These are phyloP conservation scores for Globomyces pollinis-pini DNA, from an alignment of 192 early-diverging fungal species.

Conservation along the genomic window DNA sequence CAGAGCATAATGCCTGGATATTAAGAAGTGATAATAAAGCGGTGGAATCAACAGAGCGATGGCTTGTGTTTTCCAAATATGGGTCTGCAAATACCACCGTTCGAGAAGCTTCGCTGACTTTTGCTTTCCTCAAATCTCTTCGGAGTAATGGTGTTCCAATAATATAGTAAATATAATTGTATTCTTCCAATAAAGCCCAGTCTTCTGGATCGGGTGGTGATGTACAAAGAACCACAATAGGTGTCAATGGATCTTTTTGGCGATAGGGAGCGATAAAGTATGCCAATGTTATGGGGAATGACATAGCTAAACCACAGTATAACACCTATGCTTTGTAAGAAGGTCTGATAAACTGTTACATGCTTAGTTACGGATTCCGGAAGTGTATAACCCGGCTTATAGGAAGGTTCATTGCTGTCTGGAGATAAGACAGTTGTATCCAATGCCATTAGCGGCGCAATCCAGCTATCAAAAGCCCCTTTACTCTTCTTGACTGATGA, in stretches of 20 bases:
- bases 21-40: slow-evolving; percentile 60
- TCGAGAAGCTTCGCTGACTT: slow-evolving; percentile 42
- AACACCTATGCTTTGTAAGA: too few species aligned
- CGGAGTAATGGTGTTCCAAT: slow-evolving; percentile 50
- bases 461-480: too few species aligned
- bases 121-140: slow-evolving; percentile 50
- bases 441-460: too few species aligned
- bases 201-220: slow-evolving; percentile 33
- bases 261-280: slow-evolving; percentile 62
- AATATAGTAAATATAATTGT: slow-evolving; percentile 46
- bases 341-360: too few species aligned
- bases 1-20: slow-evolving; percentile 33
- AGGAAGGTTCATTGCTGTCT: background rate
- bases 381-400: background rate
- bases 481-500: too few species aligned
- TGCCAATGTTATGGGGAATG: slow-evolving; percentile 57
- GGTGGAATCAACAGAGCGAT: slow-evolving; percentile 52
- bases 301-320: slow-evolving; percentile 48
- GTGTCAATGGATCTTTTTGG: slow-evolving; percentile 39
- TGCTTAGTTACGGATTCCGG: background rate
- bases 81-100: slow-evolving; percentile 51
- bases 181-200: slow-evolving; percentile 35
- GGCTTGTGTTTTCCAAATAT: slow-evolving; percentile 15
- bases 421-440: background rate
- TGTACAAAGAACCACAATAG: slow-evolving; percentile 53